A percentile compares a stretch with the other conserved stretches of the same genome.
Evolutionary conservation across 768 basidiomycete genomes (phyloP).

Genomic region (Kwoniella shandongensis): DNA sequence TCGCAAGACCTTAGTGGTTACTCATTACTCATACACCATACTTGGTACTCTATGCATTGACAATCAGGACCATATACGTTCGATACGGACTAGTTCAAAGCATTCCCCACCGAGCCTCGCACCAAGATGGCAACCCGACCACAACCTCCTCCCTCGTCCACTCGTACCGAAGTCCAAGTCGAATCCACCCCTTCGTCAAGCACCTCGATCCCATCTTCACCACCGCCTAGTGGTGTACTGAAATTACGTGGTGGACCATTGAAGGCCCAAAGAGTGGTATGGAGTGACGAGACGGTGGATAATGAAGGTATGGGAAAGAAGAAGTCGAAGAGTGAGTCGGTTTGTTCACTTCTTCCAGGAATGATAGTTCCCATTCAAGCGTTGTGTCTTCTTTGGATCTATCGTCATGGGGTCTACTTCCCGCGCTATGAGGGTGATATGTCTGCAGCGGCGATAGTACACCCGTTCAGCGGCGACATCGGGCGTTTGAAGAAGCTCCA

Average conservation of each 20-base stretch:
- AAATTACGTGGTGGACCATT: conserved; percentile 62
- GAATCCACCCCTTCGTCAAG: conserved; percentile 8
- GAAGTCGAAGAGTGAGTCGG: conserved; percentile 81
- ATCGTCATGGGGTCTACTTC: no score
- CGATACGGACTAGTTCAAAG: no score
- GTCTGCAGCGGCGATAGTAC: no score
- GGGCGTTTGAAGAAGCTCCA: no score
- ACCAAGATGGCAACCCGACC: conserved; percentile 7
- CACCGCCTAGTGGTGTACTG: conserved; percentile 58
- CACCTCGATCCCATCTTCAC: conserved; percentile 53
- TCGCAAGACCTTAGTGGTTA: no score
- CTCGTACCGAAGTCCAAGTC: conserved; percentile 2
- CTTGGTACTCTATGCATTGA: no score
- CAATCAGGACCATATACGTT: no score
- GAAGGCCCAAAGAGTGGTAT: conserved; percentile 66
- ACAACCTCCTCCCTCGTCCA: neutral
- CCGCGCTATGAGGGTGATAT: no score
- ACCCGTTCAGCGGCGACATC: no score
- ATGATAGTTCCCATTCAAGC: neutral
- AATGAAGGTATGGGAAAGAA: conserved; percentile 88
- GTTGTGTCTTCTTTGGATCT: neutral
- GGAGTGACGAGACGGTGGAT: conserved; percentile 82
- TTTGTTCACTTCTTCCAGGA: neutral
- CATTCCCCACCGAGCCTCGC: neutral
- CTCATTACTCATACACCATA: no score